Percentiles rank a stretch among this genome's conserved stretches.
phyloP scores from a whole-genome alignment of 78 protist species.

The Speleostelium caveatum region DNA sequence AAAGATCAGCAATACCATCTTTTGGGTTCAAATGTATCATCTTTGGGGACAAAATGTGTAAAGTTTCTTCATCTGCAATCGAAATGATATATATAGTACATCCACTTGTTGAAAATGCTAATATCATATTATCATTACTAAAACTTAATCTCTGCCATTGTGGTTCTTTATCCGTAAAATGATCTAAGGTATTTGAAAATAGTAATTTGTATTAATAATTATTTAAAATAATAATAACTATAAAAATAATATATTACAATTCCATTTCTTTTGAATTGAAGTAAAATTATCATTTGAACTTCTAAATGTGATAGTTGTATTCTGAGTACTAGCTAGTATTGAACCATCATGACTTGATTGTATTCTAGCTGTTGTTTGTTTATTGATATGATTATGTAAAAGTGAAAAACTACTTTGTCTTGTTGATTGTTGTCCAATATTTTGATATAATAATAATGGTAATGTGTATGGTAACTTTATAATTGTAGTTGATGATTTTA shows the following conservation, averaged over 20 bases:
- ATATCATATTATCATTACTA: constrained; percentile 41
- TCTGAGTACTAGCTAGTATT: constrained; percentile 39
- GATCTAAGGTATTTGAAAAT: neutral
- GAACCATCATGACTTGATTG: constrained; percentile 48
- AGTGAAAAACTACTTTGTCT: constrained; percentile 50
- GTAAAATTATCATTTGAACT: constrained; percentile 49
- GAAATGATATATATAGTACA: constrained; percentile 59
- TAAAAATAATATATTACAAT: constrained; percentile 9
- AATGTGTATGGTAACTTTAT: constrained; percentile 10
- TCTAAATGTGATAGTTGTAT: constrained; percentile 35
- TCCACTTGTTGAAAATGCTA: constrained; percentile 73
- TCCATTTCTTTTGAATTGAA: constrained; percentile 50
- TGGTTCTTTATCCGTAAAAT: constrained; percentile 36
- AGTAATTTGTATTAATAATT: neutral
- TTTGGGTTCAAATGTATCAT: constrained; percentile 44
- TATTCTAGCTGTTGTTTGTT: constrained; percentile 39
- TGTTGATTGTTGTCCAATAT: constrained; percentile 17
- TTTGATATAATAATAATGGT: constrained; percentile 15
- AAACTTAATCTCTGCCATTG: constrained; percentile 76
- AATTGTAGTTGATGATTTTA: neutral
- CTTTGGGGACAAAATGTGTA: constrained; percentile 46
- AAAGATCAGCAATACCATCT: constrained; percentile 68
- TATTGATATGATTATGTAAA: constrained; percentile 25
- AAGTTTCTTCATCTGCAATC: constrained; percentile 6
- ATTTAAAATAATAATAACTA: neutral